Conservation (phyloP, 352 stramenopile species). For the Peronospora farinosa region DNA sequence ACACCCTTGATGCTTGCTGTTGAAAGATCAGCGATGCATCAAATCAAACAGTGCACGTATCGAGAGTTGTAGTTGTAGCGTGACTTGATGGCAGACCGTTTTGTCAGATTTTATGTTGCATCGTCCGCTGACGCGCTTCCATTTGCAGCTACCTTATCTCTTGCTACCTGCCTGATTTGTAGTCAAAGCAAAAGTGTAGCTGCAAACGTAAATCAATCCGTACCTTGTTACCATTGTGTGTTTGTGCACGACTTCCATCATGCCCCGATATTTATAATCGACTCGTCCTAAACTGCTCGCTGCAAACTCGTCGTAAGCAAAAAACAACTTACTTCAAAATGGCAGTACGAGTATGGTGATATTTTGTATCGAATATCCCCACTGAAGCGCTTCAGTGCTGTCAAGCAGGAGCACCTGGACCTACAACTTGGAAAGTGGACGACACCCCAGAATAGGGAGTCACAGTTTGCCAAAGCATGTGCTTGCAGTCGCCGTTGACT, state of each 20-base stretch:
- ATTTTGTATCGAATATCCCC: neutral
- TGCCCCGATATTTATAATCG: slow-evolving; percentile 40
- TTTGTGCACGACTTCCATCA: slow-evolving; percentile 32
- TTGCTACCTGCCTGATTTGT: slow-evolving; percentile 9
- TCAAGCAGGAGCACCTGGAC: slow-evolving; percentile 12
- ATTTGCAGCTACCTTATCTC: slow-evolving; percentile 4
- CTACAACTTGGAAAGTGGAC: slow-evolving; percentile 44
- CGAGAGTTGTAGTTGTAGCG: slow-evolving; percentile 32
- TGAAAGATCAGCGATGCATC: slow-evolving; percentile 53
- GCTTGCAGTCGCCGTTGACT: slow-evolving; percentile 73
- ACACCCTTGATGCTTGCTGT: slow-evolving; percentile 44
- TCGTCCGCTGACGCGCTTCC: slow-evolving; percentile 6
- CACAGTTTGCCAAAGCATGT: slow-evolving; percentile 46
- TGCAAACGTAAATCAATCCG: slow-evolving; percentile 40
- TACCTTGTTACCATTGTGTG: slow-evolving; percentile 46
- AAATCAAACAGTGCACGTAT: slow-evolving; percentile 48
- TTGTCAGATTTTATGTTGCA: slow-evolving; percentile 9
- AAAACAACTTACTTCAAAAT: neutral
- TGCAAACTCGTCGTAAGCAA: slow-evolving; percentile 6
- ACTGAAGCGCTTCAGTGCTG: neutral
- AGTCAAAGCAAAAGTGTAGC: slow-evolving; percentile 38
- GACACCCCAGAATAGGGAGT: slow-evolving; percentile 53
- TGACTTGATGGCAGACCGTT: neutral
- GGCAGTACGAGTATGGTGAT: neutral
- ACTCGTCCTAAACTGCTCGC: slow-evolving; percentile 30